A percentile compares a stretch with the other conserved stretches of the same genome.
These are phyloP conservation scores for Hypericum perforatum DNA, from an alignment of 345 rosid genomes.

Conservation along the genomic window DNA sequence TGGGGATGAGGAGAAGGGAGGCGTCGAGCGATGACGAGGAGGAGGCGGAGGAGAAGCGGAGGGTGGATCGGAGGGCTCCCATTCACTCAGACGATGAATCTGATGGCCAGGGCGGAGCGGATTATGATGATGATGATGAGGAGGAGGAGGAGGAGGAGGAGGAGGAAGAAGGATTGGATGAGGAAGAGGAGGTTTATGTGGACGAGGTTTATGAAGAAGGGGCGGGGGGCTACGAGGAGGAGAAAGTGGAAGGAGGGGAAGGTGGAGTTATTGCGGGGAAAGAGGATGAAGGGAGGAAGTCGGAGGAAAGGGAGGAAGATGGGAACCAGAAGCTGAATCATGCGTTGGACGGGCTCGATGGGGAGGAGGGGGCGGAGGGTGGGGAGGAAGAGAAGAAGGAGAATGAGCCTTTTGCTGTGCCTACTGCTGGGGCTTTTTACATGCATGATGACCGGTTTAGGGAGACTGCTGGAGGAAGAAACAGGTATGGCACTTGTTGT, in stretches of 20 bases:
- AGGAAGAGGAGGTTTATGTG: conserved; percentile 20
- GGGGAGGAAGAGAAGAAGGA: conserved; percentile 50
- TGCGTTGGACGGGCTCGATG: conserved; percentile 11
- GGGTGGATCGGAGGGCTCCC: conserved; percentile 29
- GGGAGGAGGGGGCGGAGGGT: conserved; percentile 24
- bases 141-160: conserved; percentile 25
- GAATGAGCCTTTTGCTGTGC: conserved; percentile 84
- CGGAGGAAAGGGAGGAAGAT: conserved; percentile 8
- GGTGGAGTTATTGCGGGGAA: conserved; percentile 18
- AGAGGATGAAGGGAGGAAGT: conserved; percentile 20
- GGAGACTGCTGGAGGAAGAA: conserved; percentile 47
- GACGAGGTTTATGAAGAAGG: conserved; percentile 10
- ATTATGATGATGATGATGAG: conserved; percentile 44
- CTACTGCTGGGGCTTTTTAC: conserved; percentile 94
- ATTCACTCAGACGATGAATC: conserved; percentile 53
- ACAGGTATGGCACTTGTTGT: conserved; percentile 33
- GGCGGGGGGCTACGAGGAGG: conserved; percentile 17
- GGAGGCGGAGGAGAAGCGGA: conserved; percentile 19
- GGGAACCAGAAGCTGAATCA: no score
- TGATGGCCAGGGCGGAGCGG: conserved; percentile 55
- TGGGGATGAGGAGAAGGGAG: conserved; percentile 58
- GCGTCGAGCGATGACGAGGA: conserved; percentile 94
- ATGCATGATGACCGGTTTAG: conserved; percentile 95
- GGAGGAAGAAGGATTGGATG: conserved; percentile 30
- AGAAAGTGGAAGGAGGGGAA: conserved; percentile 14